Conservation (phyloP, 352 stramenopile species). For the Labyrinthula sp. region DNA sequence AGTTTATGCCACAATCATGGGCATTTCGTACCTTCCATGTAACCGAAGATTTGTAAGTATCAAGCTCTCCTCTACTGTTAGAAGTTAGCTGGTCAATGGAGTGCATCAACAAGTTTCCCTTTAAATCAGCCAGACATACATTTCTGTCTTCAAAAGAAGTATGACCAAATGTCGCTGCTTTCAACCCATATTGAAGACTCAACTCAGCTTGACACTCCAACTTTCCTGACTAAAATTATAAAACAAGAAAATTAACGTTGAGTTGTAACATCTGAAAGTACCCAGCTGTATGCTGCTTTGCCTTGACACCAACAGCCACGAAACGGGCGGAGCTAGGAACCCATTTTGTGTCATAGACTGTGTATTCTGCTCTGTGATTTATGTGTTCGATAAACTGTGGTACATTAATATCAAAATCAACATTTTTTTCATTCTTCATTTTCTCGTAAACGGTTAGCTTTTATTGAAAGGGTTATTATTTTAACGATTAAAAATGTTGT, state of each 20-base stretch:
- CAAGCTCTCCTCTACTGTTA: too few relatives aligned
- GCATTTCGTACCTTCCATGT: too few relatives aligned
- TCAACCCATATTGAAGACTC: slow-evolving; percentile 67
- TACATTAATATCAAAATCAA: too few relatives aligned
- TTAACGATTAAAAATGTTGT: too few relatives aligned
- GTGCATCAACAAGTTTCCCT: slow-evolving; percentile 36
- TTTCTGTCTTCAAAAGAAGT: slow-evolving; percentile 61
- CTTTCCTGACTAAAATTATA: slow-evolving; percentile 63
- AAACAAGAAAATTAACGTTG: slow-evolving; percentile 67
- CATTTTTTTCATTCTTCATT: too few relatives aligned
- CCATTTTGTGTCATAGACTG: slow-evolving; percentile 76
- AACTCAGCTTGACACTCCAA: slow-evolving; percentile 39
- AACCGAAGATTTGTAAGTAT: too few relatives aligned
- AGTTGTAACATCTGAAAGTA: too few relatives aligned
- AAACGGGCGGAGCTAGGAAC: slow-evolving; percentile 75
- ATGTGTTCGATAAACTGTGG: slow-evolving; percentile 89
- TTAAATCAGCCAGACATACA: slow-evolving; percentile 45
- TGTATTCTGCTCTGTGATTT: slow-evolving; percentile 67
- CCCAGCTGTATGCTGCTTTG: too few relatives aligned
- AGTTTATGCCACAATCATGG: slow-evolving; percentile 76
- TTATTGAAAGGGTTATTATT: too few relatives aligned
- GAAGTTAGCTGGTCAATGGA: background rate
- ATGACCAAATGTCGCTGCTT: slow-evolving; percentile 80
- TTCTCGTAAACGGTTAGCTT: too few relatives aligned
- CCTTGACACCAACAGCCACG: slow-evolving; percentile 68